These are phyloP conservation scores for Sugiyamaella marilandica DNA, from an alignment of 805 yeast species.

Conservation along the genomic window DNA sequence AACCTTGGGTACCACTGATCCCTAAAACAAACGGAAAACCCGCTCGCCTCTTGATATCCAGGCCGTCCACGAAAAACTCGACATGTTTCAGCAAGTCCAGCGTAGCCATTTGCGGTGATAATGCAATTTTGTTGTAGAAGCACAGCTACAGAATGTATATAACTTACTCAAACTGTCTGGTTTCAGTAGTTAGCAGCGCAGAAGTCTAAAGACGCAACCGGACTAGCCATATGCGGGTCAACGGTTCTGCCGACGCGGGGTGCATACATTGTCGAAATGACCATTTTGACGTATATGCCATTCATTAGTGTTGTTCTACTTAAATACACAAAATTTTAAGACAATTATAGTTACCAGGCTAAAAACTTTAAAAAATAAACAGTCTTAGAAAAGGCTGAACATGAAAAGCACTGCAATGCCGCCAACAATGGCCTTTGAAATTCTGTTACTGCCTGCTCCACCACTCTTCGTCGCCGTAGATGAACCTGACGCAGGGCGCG, in stretches of 20 bases:
- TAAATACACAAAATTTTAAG: background rate
- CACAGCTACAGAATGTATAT: no score
- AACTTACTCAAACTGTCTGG: no score
- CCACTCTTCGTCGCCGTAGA: background rate
- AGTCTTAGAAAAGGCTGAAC: background rate
- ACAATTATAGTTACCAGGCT: background rate
- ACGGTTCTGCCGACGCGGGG: background rate
- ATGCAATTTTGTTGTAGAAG: no score
- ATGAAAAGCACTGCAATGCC: background rate
- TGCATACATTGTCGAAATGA: background rate
- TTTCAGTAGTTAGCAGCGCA: no score
- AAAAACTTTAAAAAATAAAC: background rate
- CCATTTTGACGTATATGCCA: background rate
- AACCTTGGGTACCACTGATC: slow-evolving; percentile 36
- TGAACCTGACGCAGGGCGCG: background rate
- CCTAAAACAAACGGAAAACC: slow-evolving; percentile 24
- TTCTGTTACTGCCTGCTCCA: background rate
- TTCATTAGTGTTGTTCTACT: background rate
- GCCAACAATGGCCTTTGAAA: background rate
- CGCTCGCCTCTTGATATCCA: background rate
- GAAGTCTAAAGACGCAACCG: background rate
- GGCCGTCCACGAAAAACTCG: background rate
- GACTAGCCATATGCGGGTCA: background rate
- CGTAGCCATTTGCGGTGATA: background rate
- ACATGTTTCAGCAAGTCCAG: background rate